These are phyloP conservation scores for Madurella fahalii DNA, from an alignment of 2,329 filamentous ascomycete genomes.

Conservation along the genomic window DNA sequence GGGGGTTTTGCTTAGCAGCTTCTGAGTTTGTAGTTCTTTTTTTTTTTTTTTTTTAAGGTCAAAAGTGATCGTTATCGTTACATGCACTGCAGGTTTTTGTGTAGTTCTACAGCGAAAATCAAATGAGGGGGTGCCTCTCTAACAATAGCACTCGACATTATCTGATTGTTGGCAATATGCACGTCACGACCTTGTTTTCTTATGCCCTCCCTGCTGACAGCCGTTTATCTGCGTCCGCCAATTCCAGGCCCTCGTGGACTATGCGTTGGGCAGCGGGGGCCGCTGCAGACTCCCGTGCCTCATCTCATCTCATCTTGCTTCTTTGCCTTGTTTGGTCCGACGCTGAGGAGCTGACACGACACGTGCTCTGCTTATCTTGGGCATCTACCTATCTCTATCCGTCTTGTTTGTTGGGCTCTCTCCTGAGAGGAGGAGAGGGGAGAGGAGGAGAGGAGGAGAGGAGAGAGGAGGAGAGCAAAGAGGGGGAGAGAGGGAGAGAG, in stretches of 20 bases:
- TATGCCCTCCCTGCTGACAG: too few species aligned
- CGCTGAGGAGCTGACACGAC: neutral
- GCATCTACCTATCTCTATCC: neutral
- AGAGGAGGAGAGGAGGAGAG: neutral
- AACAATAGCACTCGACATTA: too few species aligned
- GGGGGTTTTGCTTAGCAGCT: neutral
- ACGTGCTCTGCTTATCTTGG: neutral
- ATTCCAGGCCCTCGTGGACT: too few species aligned
- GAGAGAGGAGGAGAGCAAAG: neutral
- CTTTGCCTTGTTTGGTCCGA: too few species aligned
- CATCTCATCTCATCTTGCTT: too few species aligned
- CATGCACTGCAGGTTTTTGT: neutral
- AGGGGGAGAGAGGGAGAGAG: neutral
- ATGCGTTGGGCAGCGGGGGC: too few species aligned
- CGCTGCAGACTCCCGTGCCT: too few species aligned
- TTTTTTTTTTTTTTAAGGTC: neutral
- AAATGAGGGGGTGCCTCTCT: too few species aligned
- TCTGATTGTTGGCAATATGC: too few species aligned
- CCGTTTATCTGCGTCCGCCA: too few species aligned
- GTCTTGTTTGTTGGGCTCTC: neutral
- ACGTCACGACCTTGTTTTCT: too few species aligned
- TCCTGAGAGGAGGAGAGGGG: neutral
- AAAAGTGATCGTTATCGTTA: neutral
- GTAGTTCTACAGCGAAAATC: too few species aligned
- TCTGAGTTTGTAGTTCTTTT: neutral